Base-by-base conservation (phyloP, 768 basidiomycete species). In the Lentinula boryana region DNA sequence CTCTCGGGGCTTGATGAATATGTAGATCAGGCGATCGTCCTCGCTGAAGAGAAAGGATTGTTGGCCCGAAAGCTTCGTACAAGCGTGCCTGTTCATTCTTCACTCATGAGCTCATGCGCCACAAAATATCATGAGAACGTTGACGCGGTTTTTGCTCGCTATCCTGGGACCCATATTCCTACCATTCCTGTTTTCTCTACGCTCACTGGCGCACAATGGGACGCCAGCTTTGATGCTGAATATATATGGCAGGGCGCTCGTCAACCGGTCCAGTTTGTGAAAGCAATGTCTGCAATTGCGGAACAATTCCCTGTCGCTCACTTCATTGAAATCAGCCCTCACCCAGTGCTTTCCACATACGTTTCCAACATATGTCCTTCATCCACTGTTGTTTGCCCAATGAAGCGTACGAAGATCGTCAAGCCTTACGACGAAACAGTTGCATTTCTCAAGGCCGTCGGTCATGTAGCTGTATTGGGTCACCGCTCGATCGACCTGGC, bases 181-280 rank as follows among this genome's bases (percentile, higher is more conserved):
- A 40, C 46, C 3, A 65, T 74, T 13, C 60, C 68, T 1, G 71
- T 70, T 1, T 80, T 71, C 63, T 82, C 80, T 0, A 75, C 78
- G 6, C 57, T 67, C 6, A 74, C 73, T 10, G 76, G 75, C 0
- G 44, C 63, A 0, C 44, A 63, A 3, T 67, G 66, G 16, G 60
- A 64, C 1, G 59, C 62, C 0, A 38, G 36, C 36, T 77, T 75
- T 60, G 68, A 68, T 7, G 64, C 71, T 0, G 69, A 76, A 7
- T 81, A 81, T 63, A 72, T 74, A 49, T 81, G 80, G 80, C 40
- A 67, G 46, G 75, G 73, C 60, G 68, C 71, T 6, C 70, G 75
- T 8, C 60, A 64, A 2, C 74, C 76, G 4, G 80, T 80, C 2
- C 64, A 63, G 7, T 81, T 81, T 63, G 63, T 65, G 0, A 51